Evolutionary conservation across 2,329 filamentous ascomycete genomes (phyloP).

Genomic region (Paecilomyces dactylethromorphus): DNA sequence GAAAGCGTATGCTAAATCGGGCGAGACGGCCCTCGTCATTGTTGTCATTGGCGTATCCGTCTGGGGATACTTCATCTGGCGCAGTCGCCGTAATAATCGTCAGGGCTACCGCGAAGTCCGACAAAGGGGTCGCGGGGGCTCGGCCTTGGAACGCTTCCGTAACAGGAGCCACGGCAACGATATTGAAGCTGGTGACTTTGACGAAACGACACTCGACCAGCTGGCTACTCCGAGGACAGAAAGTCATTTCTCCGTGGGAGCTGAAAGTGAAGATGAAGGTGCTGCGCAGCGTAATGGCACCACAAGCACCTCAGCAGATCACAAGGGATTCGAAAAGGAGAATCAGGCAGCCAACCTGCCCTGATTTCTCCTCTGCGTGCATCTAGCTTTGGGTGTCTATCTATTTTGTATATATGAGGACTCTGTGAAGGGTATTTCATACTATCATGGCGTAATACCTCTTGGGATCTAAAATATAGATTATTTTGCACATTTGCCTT

Average conservation of each 20-base stretch:
- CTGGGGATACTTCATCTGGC: conserved; percentile 68
- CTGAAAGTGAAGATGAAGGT: neutral
- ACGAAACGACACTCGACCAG: conserved; percentile 55
- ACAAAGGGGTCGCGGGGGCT: conserved; percentile 32
- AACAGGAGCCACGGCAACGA: conserved; percentile 39
- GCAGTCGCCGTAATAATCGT: conserved; percentile 44
- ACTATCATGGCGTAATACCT: neutral
- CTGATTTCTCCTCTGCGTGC: neutral
- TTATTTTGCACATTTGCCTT: neutral
- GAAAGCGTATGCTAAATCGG: conserved; percentile 81
- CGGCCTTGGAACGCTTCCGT: conserved; percentile 40
- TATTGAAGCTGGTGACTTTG: conserved; percentile 57
- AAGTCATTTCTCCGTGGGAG: neutral
- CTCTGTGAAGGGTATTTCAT: neutral
- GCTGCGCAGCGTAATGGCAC: neutral
- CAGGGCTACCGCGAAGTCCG: conserved; percentile 38
- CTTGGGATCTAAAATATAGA: neutral
- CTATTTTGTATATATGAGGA: neutral
- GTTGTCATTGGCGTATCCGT: conserved; percentile 65
- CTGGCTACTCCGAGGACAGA: conserved; percentile 17
- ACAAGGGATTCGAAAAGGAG: neutral
- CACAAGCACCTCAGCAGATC: neutral
- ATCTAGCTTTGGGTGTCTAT: neutral
- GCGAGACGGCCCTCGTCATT: conserved; percentile 76
- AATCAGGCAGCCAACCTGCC: neutral